Base-by-base conservation (phyloP, 1,139 yeast species). In the Blastobotrys indianensis region DNA sequence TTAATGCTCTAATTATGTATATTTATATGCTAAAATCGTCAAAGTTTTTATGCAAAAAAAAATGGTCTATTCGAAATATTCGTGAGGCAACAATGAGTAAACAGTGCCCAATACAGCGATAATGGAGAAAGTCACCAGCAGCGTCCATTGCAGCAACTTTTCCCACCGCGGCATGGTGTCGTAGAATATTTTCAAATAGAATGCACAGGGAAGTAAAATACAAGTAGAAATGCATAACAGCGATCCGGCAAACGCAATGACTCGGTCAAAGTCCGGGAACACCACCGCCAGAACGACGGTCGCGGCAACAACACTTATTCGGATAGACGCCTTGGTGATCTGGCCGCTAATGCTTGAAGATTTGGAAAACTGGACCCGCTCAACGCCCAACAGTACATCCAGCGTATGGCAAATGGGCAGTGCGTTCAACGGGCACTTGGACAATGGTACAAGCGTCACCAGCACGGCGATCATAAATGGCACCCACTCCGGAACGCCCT, bases 381-480 rank as follows among this genome's bases (percentile, higher is more conserved):
- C 46, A 41, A 72, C 63, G 6, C 68, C 69, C 32, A 69, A 54
- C 25, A 75, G 50, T 13, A 69, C 64, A 51, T 81, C 86, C 11
- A 79, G 62, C 0, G 94, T 82, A 4, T 92, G 76, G 16, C 86
- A 78, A 37, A 90, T 82, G 1, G 97, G 97, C 56, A 92, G 79
- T 7, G 94, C 88, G 57, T 82, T 85, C 42, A 90, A 71, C 0
- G 97, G 96, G 1, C 92, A 79, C 60, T 90, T 90, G 1, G 96
- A 88, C 37, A 88, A 65, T 1, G 97, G 97, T 25, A 90, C 79
- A 35, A 88, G 58, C 34, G 95, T 85, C 70, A 88, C 84, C 41
- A 86, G 68, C 0, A 75, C 74, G 45, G 92, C 83, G 44, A 90
- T 74, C 32, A 80, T 57, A 2, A 79, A 77, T 48, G 80, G 77